Evolutionary conservation across 2,329 filamentous ascomycete genomes (phyloP), one percentile per base, ranked within the genome.

Genomic region (Sphaceloma murrayae): DNA sequence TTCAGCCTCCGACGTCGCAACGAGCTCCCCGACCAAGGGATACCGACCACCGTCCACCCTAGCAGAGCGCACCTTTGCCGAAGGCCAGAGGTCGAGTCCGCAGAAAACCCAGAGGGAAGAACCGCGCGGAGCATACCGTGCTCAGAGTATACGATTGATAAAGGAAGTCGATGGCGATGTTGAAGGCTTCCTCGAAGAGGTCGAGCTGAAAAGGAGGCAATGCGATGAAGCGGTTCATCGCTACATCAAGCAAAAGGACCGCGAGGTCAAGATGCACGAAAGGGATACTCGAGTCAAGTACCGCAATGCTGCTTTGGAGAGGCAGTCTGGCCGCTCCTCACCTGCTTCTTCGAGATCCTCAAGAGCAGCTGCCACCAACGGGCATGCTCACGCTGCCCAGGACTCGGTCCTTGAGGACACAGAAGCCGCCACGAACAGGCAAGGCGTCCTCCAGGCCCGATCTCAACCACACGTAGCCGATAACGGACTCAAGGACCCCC

Each of bases 221-320:
- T 51, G 62, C 32, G 60, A 63, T 45, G 60, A 63, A 11, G 57
- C 56, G 6, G 62, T 63, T 40, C 59, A 62, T 50, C 59, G 58
- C 32, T 63, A 60, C 49, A 60, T 62, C 32, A 58, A 60, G 8
- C 47, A 54, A 33, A 63, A 63, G 48, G 60, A 63, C 45, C 47
- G 59, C 27, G 60, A 63, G 36, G 62, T 58, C 45, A 59, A 59
- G 49, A 48, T 50, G n/a, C 59, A 52, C 46, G 59, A 62, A 50
- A 58, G 55, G 48, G 59, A 63, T 21, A 29, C 60, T 45, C 51
- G 50, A 38, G 48, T 39, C 30, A 48, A 48, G 42, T 47, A 52
- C 42, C 33, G 48, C 19, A 40, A 30, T 30, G 36, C 36, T 27
- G 36, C 22, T 4, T 11, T 26, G n/a, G 21, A n/a, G 3, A 40